phyloP scores from a whole-genome alignment of 2,329 filamentous ascomycete species.

The Uncinocarpus reesii region DNA sequence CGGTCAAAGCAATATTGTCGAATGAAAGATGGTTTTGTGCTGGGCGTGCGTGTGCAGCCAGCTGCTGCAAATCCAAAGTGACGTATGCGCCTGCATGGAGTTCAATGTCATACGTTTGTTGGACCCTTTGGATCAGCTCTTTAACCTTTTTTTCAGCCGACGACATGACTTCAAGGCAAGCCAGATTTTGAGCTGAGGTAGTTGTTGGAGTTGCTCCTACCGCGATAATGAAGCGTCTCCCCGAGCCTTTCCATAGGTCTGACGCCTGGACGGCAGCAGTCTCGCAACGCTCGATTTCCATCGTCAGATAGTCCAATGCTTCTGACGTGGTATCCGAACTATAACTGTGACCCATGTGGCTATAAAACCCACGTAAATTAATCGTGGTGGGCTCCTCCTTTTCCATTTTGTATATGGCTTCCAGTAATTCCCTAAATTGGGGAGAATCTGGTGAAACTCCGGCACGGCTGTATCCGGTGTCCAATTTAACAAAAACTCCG shows the following conservation, averaged over 20 bases:
- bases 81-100: conserved; percentile 68
- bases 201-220: conserved; percentile 68
- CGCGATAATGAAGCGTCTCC: conserved; percentile 44
- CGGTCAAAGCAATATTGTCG: conserved; percentile 52
- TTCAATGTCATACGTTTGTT: conserved; percentile 42
- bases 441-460: conserved; percentile 48
- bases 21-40: conserved; percentile 23
- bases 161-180: conserved; percentile 23
- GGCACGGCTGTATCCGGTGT: conserved; percentile 60
- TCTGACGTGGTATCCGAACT: conserved; percentile 43
- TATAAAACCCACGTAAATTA: conserved; percentile 55
- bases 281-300: conserved; percentile 46
- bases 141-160: conserved; percentile 14
- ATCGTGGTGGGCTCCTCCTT: conserved; percentile 20
- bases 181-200: conserved; percentile 52
- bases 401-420: conserved; percentile 18
- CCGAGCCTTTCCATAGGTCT: conserved; percentile 12
- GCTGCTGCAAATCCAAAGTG: conserved; percentile 64
- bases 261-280: conserved; percentile 20
- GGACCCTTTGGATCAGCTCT: conserved; percentile 12
- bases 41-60: conserved; percentile 54
- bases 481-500: conserved; percentile 61
- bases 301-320: conserved; percentile 49
- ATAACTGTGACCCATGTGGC: conserved; percentile 65
- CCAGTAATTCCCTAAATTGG: conserved; percentile 21